Evolutionary conservation across 1,284 basidiomycete species (phyloP).

Genomic region (Trametes polyzona): DNA sequence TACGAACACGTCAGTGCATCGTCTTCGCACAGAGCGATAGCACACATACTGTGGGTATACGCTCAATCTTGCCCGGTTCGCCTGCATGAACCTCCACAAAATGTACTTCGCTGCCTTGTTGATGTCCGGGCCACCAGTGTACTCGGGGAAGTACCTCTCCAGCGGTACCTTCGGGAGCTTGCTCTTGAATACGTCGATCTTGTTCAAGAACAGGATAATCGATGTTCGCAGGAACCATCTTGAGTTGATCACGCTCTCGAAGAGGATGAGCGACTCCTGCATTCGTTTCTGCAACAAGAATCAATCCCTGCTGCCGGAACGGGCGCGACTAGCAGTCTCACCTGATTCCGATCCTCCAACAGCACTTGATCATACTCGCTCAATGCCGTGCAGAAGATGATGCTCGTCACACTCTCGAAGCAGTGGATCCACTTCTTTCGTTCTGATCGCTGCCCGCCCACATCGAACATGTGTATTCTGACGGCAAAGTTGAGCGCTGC

Average conservation of each 20-base stretch:
- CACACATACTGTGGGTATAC: slow-evolving; percentile 89
- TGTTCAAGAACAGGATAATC: slow-evolving; percentile 93
- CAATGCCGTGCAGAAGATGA: slow-evolving; percentile 94
- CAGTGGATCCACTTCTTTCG: slow-evolving; percentile 96
- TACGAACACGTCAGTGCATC: too few species aligned
- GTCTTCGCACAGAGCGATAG: too few species aligned
- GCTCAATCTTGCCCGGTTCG: slow-evolving; percentile 85
- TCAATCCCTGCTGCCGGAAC: slow-evolving; percentile 17
- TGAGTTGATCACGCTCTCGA: slow-evolving; percentile 97
- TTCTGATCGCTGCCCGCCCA: slow-evolving; percentile 92
- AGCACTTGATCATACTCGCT: slow-evolving; percentile 94
- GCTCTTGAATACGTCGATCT: slow-evolving; percentile 94
- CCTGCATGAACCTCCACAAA: slow-evolving; percentile 96
- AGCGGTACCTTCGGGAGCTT: slow-evolving; percentile 91
- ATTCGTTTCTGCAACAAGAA: slow-evolving; percentile 80
- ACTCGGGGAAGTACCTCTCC: slow-evolving; percentile 92
- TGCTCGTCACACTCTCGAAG: slow-evolving; percentile 94
- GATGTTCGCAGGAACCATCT: slow-evolving; percentile 95
- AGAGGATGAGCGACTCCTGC: slow-evolving; percentile 91
- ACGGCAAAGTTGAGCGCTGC: slow-evolving; percentile 31
- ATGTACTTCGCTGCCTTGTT: slow-evolving; percentile 99
- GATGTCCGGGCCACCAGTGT: slow-evolving; percentile 91
- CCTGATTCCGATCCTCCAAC: slow-evolving; percentile 80
- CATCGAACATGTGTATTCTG: slow-evolving; percentile 95
- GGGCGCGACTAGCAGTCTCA: slow-evolving; percentile 35